Base-by-base conservation (phyloP, 768 basidiomycete species). In the Boletus insuetus region DNA sequence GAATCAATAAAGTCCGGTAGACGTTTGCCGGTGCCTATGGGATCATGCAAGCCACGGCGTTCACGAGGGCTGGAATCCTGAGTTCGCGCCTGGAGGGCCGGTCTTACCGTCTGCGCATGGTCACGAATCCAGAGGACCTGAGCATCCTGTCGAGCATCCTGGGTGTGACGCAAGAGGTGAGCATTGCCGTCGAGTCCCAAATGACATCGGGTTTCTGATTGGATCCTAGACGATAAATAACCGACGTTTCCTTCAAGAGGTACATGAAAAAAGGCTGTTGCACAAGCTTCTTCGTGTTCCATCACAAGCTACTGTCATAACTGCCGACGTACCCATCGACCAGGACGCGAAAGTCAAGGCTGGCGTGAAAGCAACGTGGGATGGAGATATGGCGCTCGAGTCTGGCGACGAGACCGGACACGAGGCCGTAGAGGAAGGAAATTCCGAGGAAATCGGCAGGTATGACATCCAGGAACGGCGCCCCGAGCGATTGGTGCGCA, bases 101-200 rank as follows among this genome's bases (percentile, higher is more conserved):
- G 4, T 74, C 78, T 8, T 66, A 80, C 32, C 73, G 68, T 29
- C 70, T 89, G 35, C 70, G 74, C 2, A 65, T 76, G 46, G 66
- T 69, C 14, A 73, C 76, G 40, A 75, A 82, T 26, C 74, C 81
- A 4, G 82, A 85, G 39, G 86, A 89, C 46, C 73, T 88, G 79
- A 92, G 90, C 64, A 87, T 96, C 50, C 68, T 97, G 42, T 82
- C 85, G 3, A 86, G 80, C 32, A 81, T 97, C 32, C 79, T 96
- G 75, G 87, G 89, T 11, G 81, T 96, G 7, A 89, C 91, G 3
- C 85, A 88, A 67, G 89, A 94, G 81, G 93, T 90, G 57, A 59
- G 79, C 60, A 16, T 3, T 17, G 19, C 8, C 29, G 20, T 53
- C n/a, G 8, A 26, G 6, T 26, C 26, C 46, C 12, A 6, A n/a